Evolutionary conservation across 139 green algal species (phyloP).

Genomic region (Chlamydomonas sphaeroides): DNA sequence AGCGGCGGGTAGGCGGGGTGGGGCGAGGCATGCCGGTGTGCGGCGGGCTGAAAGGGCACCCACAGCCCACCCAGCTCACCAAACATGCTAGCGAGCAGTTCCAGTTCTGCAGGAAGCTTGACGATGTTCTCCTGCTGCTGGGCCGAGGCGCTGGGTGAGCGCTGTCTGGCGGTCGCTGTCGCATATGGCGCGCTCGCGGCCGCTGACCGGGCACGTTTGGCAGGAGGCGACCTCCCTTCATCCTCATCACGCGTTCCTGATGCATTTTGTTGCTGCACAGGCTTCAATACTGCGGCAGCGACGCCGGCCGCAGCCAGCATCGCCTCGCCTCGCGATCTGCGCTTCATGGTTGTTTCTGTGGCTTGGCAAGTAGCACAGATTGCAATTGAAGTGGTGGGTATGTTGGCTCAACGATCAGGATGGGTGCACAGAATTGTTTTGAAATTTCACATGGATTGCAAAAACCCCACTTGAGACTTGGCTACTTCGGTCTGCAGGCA

Average conservation of each 20-base stretch:
- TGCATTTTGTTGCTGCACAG: background rate
- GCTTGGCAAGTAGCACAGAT: background rate
- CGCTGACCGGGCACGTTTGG: constrained; percentile 6
- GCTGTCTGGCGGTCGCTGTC: too few species aligned
- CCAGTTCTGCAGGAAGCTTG: too few species aligned
- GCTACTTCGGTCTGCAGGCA: too few species aligned
- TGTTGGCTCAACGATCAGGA: background rate
- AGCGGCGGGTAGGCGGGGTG: background rate
- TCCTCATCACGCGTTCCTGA: background rate
- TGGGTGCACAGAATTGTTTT: too few species aligned
- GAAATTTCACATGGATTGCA: too few species aligned
- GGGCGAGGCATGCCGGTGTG: too few species aligned
- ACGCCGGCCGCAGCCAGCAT: constrained; percentile 25
- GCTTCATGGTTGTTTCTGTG: constrained; percentile 3
- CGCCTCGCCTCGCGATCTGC: constrained; percentile 12
- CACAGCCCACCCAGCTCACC: too few species aligned
- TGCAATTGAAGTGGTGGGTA: background rate
- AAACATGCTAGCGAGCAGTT: constrained; percentile 23
- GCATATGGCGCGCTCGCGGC: background rate
- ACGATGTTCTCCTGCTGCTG: too few species aligned
- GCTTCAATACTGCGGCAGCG: background rate
- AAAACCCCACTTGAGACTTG: background rate
- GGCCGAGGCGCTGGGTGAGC: too few species aligned
- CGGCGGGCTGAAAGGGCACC: too few species aligned
- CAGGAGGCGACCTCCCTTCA: constrained; percentile 2